A percentile compares a stretch with the other conserved stretches of the same genome.
phyloP scores from a whole-genome alignment of 345 rosid genomes.

The Stellera chamaejasme region DNA sequence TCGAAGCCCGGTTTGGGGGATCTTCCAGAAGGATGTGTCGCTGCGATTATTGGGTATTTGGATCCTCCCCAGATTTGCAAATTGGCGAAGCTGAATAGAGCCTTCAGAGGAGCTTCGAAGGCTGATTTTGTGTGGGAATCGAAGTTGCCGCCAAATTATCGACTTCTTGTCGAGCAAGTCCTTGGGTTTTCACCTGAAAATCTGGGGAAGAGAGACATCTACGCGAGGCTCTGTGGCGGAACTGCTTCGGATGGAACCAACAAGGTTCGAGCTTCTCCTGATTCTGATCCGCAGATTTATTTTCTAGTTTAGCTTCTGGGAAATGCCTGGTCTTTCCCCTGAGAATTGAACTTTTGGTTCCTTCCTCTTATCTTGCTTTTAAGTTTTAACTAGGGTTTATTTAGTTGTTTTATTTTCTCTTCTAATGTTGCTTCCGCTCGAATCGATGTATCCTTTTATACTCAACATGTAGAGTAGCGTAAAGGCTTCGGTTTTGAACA shows the following conservation, averaged over 20 bases:
- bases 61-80: constrained; percentile 85
- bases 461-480: not conserved
- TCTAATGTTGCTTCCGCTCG: not conserved
- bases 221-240: constrained; percentile 45
- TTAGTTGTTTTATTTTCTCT: not conserved
- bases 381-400: not conserved
- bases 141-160: constrained; percentile 70
- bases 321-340: constrained; percentile 3
- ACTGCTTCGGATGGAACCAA: constrained; percentile 61
- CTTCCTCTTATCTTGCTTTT: not conserved
- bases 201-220: constrained; percentile 61
- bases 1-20: constrained; percentile 51
- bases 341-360: not conserved
- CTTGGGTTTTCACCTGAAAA: constrained; percentile 34
- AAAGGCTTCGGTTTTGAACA: not conserved
- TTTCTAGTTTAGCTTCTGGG: not conserved
- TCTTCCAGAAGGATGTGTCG: constrained; percentile 80
- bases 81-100: constrained; percentile 58
- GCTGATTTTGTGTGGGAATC: constrained; percentile 97
- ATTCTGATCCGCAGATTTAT: no score
- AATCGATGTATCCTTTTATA: not conserved
- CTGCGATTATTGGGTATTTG: constrained; percentile 47
- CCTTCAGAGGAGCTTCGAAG: constrained; percentile 87
- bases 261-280: constrained; percentile 39
- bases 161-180: constrained; percentile 37